phyloP scores from a whole-genome alignment of 2,329 filamentous ascomycete species.

The Alternaria ethzedia region DNA sequence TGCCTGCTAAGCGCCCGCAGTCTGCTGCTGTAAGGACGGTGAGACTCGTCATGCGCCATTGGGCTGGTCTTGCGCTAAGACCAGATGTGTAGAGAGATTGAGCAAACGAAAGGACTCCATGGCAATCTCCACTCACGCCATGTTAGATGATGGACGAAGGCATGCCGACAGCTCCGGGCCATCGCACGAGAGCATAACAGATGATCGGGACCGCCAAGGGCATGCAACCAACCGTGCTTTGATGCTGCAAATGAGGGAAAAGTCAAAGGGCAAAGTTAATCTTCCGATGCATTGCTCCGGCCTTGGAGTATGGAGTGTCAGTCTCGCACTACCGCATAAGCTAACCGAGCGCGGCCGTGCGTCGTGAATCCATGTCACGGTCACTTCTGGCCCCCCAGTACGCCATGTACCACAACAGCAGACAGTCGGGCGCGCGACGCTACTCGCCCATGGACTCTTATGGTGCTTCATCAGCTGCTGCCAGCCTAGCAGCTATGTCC shows the following conservation, averaged over 20 bases:
- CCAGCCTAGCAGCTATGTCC: slow-evolving; percentile 14
- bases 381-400: slow-evolving; percentile 25
- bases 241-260: slow-evolving; percentile 1
- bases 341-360: slow-evolving; percentile 19
- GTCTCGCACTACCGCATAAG: slow-evolving; percentile 20
- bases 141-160: slow-evolving; percentile 2
- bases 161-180: neutral
- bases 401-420: slow-evolving; percentile 27
- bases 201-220: slow-evolving; percentile 17
- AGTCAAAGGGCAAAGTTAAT: slow-evolving; percentile 3
- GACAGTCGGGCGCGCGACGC: slow-evolving; percentile 19
- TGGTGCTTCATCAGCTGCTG: slow-evolving; percentile 28
- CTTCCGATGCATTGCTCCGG: slow-evolving; percentile 14
- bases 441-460: slow-evolving; percentile 11
- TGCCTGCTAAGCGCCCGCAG: slow-evolving; percentile 31
- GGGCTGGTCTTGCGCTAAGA: slow-evolving; percentile 9
- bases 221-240: slow-evolving; percentile 1
- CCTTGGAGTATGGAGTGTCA: slow-evolving; percentile 21
- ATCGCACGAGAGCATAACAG: slow-evolving; percentile 8
- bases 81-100: slow-evolving; percentile 5
- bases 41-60: slow-evolving; percentile 27
- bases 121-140: slow-evolving; percentile 9
- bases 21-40: slow-evolving; percentile 20
- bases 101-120: slow-evolving; percentile 17
- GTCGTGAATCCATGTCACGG: slow-evolving; percentile 4